These are phyloP conservation scores for Amaranthus tricolor DNA, from an alignment of 179 eudicot genomes.

Conservation along the genomic window DNA sequence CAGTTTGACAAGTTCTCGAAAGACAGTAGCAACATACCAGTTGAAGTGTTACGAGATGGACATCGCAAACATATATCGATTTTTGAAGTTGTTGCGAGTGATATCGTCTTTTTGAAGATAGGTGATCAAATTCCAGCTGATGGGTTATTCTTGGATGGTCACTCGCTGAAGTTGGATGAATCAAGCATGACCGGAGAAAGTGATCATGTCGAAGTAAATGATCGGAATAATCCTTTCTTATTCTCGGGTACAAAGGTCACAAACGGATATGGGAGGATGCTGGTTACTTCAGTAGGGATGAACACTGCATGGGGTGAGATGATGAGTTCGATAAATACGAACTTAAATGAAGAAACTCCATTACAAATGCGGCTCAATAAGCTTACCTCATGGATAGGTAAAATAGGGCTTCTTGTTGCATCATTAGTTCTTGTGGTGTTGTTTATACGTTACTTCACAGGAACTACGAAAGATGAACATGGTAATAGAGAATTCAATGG, in stretches of 20 bases:
- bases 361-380: constrained; percentile 39
- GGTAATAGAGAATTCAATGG: constrained; percentile 38
- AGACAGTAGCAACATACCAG: constrained; percentile 31
- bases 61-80: constrained; percentile 38
- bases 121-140: constrained; percentile 56
- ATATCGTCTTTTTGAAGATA: constrained; percentile 40
- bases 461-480: constrained; percentile 29
- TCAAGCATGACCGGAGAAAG: constrained; percentile 62
- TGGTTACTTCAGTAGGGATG: constrained; percentile 46
- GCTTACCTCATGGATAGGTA: constrained; percentile 46
- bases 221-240: constrained; percentile 31
- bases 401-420: constrained; percentile 47
- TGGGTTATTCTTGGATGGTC: constrained; percentile 44
- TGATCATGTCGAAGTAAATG: constrained; percentile 39
- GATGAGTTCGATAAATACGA: constrained; percentile 37
- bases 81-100: constrained; percentile 48
- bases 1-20: constrained; percentile 39
- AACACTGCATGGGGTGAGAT: constrained; percentile 46
- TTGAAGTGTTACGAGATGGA: constrained; percentile 41
- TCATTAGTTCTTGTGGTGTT: constrained; percentile 39
- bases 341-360: constrained; percentile 42
- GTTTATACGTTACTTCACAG: constrained; percentile 41
- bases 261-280: constrained; percentile 39
- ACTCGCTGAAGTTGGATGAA: constrained; percentile 45
- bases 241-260: constrained; percentile 44